phyloP scores from a whole-genome alignment of 139 green algal genomes.

The Chlamydomonas schloesseri region DNA sequence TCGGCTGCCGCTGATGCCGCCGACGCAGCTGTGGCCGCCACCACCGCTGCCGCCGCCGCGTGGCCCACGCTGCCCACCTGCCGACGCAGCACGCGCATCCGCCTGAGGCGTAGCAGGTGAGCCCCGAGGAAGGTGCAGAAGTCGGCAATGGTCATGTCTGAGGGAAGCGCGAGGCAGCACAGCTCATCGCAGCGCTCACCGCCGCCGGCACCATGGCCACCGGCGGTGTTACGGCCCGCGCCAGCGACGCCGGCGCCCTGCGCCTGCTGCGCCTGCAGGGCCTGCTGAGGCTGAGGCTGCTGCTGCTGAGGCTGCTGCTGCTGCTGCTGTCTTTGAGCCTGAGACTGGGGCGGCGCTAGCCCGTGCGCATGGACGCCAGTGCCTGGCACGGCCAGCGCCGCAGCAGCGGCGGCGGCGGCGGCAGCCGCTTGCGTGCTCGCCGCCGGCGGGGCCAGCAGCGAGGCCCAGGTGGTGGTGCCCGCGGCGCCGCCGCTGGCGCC shows the following conservation, averaged over 20 bases:
- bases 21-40: not conserved
- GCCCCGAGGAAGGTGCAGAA: conserved; percentile 91
- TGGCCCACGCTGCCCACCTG: conserved; percentile 49
- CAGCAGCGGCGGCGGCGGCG: not conserved
- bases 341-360: no score
- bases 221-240: no score
- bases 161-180: conserved; percentile 89
- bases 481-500: not conserved
- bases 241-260: no score
- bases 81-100: conserved; percentile 86
- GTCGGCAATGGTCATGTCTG: conserved; percentile 90
- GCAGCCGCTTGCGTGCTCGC: not conserved
- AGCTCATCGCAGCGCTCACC: conserved; percentile 59
- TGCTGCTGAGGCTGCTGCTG: no score
- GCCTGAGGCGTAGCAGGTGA: conserved; percentile 71
- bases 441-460: not conserved
- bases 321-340: no score
- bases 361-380: no score
- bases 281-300: no score
- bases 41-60: not conserved
- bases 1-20: not conserved
- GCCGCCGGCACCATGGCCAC: no score
- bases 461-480: conserved; percentile 3
- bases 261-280: not conserved
- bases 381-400: no score